These are phyloP conservation scores for Cyclostephanos tholiformis DNA, from an alignment of 108 stramenopile species.

Conservation along the genomic window DNA sequence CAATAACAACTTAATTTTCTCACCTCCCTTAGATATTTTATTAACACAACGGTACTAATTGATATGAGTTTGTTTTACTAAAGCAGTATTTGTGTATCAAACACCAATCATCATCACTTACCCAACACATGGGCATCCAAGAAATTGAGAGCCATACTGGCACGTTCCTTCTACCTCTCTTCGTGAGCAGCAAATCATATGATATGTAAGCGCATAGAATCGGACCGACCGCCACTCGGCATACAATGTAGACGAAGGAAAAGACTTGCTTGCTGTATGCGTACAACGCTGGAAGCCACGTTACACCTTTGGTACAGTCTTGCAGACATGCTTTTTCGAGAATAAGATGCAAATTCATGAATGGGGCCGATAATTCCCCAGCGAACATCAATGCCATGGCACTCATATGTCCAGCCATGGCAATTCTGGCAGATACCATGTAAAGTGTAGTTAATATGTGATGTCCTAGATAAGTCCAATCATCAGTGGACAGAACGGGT, in stretches of 20 bases:
- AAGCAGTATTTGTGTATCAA: neutral
- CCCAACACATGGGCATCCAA: conserved; percentile 44
- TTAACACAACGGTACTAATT: neutral
- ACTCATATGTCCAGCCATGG: conserved; percentile 41
- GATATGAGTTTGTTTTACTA: conserved; percentile 4
- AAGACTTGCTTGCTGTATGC: conserved; percentile 28
- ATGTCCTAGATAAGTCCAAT: conserved; percentile 43
- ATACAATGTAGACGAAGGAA: conserved; percentile 19
- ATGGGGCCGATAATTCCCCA: conserved; percentile 39
- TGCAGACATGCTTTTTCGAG: conserved; percentile 29
- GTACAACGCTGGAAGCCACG: conserved; percentile 24
- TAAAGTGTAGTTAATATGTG: conserved; percentile 38
- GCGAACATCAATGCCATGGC: conserved; percentile 44
- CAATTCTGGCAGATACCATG: conserved; percentile 33
- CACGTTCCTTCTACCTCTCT: conserved; percentile 25
- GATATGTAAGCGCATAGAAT: conserved; percentile 18
- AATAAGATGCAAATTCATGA: conserved; percentile 40
- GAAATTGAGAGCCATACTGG: conserved; percentile 35
- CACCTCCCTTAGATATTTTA: conserved; percentile 7
- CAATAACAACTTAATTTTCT: neutral
- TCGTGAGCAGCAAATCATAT: conserved; percentile 44
- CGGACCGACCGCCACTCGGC: conserved; percentile 31
- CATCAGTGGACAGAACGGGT: conserved; percentile 32
- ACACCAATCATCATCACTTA: conserved; percentile 6
- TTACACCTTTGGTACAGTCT: conserved; percentile 8